Percentiles rank a stretch among this genome's conserved stretches.
These are phyloP conservation scores for Backusella mclennaniae DNA, from an alignment of 192 early-diverging fungal species.

Conservation along the genomic window DNA sequence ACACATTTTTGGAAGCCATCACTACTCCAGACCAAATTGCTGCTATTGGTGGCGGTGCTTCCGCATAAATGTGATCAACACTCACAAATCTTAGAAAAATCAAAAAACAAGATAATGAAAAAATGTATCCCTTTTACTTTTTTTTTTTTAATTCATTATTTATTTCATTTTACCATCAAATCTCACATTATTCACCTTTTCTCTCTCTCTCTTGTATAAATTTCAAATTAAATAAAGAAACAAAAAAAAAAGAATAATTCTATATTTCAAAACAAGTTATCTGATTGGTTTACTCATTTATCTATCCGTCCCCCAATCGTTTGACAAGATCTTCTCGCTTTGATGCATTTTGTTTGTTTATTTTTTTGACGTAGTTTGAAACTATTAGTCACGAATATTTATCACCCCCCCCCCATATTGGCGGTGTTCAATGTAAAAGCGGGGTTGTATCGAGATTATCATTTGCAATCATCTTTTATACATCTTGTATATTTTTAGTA, in stretches of 20 bases:
- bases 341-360: not conserved
- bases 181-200: not conserved
- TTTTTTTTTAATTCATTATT: not conserved
- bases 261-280: not conserved
- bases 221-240: not conserved
- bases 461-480: not conserved
- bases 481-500: not conserved
- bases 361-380: not conserved
- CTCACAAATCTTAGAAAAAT: not conserved
- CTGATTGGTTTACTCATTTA: not conserved
- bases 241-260: not conserved
- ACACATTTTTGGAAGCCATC: slow-evolving; percentile 42
- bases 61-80: not conserved
- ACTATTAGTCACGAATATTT: not conserved
- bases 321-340: not conserved
- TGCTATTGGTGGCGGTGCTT: not conserved
- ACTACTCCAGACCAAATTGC: slow-evolving; percentile 55
- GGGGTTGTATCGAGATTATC: not conserved
- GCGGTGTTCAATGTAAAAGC: not conserved
- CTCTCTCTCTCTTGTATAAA: not conserved
- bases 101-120: not conserved
- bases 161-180: not conserved
- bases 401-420: not conserved
- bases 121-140: not conserved
- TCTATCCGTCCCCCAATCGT: not conserved